phyloP scores from a whole-genome alignment of 345 rosid genomes.

The Adansonia digitata region DNA sequence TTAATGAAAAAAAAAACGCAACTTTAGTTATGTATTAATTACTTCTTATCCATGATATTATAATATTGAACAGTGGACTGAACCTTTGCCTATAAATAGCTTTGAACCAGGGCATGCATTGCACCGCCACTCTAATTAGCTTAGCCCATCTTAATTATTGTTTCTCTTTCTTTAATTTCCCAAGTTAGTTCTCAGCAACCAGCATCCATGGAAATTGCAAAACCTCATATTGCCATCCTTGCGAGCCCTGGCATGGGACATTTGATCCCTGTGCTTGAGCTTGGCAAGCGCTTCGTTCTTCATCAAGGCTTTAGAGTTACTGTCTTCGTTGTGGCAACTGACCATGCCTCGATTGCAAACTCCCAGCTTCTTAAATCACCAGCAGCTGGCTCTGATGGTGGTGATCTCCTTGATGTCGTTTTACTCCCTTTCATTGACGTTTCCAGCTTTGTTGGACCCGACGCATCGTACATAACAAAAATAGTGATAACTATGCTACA shows the following conservation, averaged over 20 bases:
- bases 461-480: neutral
- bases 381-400: neutral
- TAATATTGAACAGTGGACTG: neutral
- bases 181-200: neutral
- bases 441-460: slow-evolving; percentile 9
- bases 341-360: slow-evolving; percentile 11
- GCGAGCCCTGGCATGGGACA: slow-evolving; percentile 52
- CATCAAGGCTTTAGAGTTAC: slow-evolving; percentile 29
- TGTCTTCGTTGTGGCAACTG: slow-evolving; percentile 21
- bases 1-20: too few relatives aligned
- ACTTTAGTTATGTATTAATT: too few relatives aligned
- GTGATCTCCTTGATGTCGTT: slow-evolving; percentile 15
- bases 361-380: slow-evolving; percentile 13
- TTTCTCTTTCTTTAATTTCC: neutral
- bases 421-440: slow-evolving; percentile 20
- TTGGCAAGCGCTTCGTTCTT: slow-evolving; percentile 25
- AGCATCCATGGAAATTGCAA: neutral
- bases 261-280: slow-evolving; percentile 41
- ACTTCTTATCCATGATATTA: neutral
- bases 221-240: slow-evolving; percentile 29
- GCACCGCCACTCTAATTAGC: too few relatives aligned
- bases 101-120: neutral
- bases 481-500: slow-evolving; percentile 17
- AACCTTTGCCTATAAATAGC: neutral
- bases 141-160: neutral